Base-by-base conservation (phyloP, 139 green algal species). In the Deuterostichococcus epilithicus region DNA sequence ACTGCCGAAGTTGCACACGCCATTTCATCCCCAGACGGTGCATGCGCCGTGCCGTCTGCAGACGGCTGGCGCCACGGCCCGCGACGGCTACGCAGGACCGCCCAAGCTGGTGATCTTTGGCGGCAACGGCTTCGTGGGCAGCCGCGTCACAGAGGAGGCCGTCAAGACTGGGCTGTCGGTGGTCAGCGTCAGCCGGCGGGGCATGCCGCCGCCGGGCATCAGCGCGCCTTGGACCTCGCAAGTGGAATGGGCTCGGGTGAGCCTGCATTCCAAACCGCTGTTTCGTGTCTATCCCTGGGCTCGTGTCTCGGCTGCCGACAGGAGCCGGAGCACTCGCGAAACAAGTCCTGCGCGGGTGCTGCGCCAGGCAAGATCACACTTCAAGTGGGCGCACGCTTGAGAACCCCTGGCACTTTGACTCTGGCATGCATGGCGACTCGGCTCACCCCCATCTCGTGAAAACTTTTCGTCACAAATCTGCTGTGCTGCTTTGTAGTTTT, bases 41-140 rank as follows among this genome's bases (percentile, higher is more conserved):
- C 42, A 23, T 52, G 8, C 8, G 42, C 42, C 13, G 42, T 52
- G 42, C 42, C n/a, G 13, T 52, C 8, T 52, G 42, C 42, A 52
- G 42, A 13, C 8, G 8, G 52, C 52, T 13, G 52, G 52, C 52
- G 52, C 52, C 10, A 63, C 52, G 28, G 52, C 52, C 26, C 18
- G 52, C 10, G 52, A 20, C 52, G 35, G 23, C 15, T 72, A 38
- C 60, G 13, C 42, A 30, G 65, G 69, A 8, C 30, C 70, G 63
- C 79, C 85, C 0, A 66, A 79, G 71, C 70, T 97, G 25, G 73
- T 98, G 6, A 91, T 98, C 20, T 96, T 98, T 85, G 94, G 94
- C 30, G 94, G 93, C 45, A 91, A 86, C 42, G 93, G 94, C 68
- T 98, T 94, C 79, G 93, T 98, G 26, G 94, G 94, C 68, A 92